Evolutionary conservation across 1,284 basidiomycete genomes (phyloP).

Genomic region (Thelephora terrestris): DNA sequence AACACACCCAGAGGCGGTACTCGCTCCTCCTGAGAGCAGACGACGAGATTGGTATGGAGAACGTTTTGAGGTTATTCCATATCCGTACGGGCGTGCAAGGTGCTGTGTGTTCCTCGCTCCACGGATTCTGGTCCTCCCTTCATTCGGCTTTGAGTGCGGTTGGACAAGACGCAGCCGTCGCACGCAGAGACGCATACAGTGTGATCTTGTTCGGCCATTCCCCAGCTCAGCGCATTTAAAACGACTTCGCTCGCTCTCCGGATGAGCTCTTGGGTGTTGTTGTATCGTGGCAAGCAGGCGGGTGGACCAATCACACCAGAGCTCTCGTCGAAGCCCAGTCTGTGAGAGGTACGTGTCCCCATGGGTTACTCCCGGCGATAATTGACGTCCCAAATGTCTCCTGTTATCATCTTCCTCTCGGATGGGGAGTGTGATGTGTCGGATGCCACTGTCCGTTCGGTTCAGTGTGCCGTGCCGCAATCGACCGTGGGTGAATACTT

Average conservation of each 20-base stretch:
- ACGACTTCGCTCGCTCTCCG: conserved; percentile 42
- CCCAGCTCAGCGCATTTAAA: conserved; percentile 22
- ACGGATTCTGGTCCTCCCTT: conserved; percentile 46
- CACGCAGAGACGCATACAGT: conserved; percentile 46
- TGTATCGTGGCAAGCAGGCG: conserved; percentile 22
- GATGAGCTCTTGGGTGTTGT: conserved; percentile 33
- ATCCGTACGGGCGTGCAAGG: conserved; percentile 72
- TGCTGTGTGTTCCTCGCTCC: conserved; percentile 44
- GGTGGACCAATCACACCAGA: conserved; percentile 39
- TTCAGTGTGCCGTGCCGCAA: conserved; percentile 36
- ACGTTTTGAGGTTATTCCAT: conserved; percentile 61
- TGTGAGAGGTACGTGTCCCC: too few species aligned
- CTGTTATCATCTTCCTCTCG: conserved; percentile 57
- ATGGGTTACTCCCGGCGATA: too few species aligned
- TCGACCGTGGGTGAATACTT: conserved; percentile 36
- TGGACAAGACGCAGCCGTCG: conserved; percentile 13
- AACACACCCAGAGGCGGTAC: conserved; percentile 21
- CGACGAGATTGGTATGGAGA: conserved; percentile 49
- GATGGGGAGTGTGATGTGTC: conserved; percentile 40
- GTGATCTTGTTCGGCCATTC: conserved; percentile 39
- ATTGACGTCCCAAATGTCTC: too few species aligned
- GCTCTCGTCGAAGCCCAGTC: conserved; percentile 34
- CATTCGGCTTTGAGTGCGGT: conserved; percentile 25
- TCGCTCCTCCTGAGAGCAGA: conserved; percentile 53
- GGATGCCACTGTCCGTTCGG: conserved; percentile 32